phyloP scores from a whole-genome alignment of 2,329 filamentous ascomycete species.

The Byssochlamys sp. region DNA sequence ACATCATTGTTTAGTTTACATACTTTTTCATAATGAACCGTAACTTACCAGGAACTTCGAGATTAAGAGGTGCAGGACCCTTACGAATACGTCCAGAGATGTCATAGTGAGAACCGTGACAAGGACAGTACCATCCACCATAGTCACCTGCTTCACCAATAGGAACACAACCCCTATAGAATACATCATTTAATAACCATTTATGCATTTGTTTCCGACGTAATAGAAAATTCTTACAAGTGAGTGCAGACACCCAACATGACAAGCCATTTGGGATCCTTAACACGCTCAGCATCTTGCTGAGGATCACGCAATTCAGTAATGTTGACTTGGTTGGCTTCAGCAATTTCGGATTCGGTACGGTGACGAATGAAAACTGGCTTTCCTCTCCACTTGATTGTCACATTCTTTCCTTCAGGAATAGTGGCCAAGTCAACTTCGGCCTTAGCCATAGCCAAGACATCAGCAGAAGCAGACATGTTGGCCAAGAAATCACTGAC shows the following conservation, averaged over 20 bases:
- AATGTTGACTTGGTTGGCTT: too few relatives aligned
- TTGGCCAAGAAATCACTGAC: constrained; percentile 99
- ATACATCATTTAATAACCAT: too few relatives aligned
- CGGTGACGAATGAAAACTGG: constrained; percentile 99
- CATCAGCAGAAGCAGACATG: constrained; percentile 98
- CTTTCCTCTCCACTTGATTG: constrained; percentile 99
- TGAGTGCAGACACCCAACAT: constrained; percentile 66
- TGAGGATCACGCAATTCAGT: constrained; percentile 86
- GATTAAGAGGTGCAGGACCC: constrained; percentile 92
- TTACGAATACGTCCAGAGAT: constrained; percentile 97
- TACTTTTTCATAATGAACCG: too few relatives aligned
- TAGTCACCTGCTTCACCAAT: constrained; percentile 97
- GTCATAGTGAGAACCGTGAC: constrained; percentile 99
- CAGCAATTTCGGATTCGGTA: constrained; percentile 94
- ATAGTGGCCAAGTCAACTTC: constrained; percentile 88
- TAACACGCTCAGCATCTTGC: constrained; percentile 79
- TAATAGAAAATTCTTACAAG: too few relatives aligned
- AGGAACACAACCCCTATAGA: constrained; percentile 83
- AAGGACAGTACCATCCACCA: constrained; percentile 99
- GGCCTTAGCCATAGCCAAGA: constrained; percentile 98
- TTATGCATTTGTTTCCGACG: too few relatives aligned
- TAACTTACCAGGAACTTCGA: constrained; percentile 93
- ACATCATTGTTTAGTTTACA: too few relatives aligned
- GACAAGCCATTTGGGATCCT: constrained; percentile 97
- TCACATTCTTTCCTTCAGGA: constrained; percentile 99